Evolutionary conservation across 768 basidiomycete species (phyloP).

Genomic region (Baorangia bicolor): DNA sequence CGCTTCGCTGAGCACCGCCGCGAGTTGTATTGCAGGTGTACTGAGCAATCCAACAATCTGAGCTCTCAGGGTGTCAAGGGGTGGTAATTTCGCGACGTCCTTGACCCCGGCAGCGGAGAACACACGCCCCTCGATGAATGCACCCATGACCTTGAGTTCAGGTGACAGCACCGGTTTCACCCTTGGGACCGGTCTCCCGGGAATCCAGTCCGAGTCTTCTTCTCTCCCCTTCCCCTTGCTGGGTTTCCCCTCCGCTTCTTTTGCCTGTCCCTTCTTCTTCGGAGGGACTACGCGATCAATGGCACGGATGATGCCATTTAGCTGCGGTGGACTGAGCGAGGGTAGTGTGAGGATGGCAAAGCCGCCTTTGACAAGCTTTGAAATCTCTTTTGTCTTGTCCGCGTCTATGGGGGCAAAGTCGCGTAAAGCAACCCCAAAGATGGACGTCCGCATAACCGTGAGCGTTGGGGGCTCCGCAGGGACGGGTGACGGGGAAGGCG

Average conservation of each 20-base stretch:
- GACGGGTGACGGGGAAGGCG: constrained; percentile 34
- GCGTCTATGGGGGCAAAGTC: constrained; percentile 54
- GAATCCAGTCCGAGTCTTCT: constrained; percentile 60
- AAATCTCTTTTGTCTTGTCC: constrained; percentile 49
- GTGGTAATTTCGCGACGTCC: constrained; percentile 71
- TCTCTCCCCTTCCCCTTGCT: constrained; percentile 46
- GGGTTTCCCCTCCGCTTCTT: constrained; percentile 49
- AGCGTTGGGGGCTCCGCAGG: constrained; percentile 48
- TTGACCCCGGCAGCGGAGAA: constrained; percentile 59
- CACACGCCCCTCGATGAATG: constrained; percentile 73
- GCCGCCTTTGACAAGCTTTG: constrained; percentile 55
- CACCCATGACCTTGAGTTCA: constrained; percentile 72
- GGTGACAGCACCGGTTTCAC: constrained; percentile 55
- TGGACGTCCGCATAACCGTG: constrained; percentile 70
- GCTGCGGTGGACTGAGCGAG: constrained; percentile 68
- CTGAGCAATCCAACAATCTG: constrained; percentile 86
- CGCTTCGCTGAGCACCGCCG: constrained; percentile 66
- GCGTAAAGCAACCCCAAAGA: constrained; percentile 77
- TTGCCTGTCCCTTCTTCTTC: constrained; percentile 50
- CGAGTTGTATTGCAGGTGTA: constrained; percentile 69
- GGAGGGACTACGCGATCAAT: constrained; percentile 67
- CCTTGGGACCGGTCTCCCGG: constrained; percentile 67
- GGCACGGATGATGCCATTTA: constrained; percentile 63
- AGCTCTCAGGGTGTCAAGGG: constrained; percentile 70
- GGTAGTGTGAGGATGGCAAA: constrained; percentile 67